A percentile compares a stretch with the other conserved stretches of the same genome.
Conservation (phyloP, 345 rosid genomes). For the Salix koriyanagi region DNA sequence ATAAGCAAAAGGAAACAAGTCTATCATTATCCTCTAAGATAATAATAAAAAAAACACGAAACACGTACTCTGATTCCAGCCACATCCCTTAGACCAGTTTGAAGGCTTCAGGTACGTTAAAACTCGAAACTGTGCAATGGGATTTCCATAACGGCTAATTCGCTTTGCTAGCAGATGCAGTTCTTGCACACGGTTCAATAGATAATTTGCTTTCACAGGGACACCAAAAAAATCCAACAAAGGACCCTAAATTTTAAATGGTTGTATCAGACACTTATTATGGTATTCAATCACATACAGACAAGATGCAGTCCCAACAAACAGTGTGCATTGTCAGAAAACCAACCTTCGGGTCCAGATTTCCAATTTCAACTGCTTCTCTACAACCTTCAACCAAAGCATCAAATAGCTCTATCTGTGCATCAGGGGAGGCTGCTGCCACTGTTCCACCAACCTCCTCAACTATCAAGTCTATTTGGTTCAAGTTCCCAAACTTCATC, state of each 20-base stretch:
- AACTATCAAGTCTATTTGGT: slow-evolving; percentile 63
- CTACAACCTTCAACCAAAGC: slow-evolving; percentile 80
- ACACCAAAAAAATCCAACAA: slow-evolving; percentile 95
- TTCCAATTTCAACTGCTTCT: slow-evolving; percentile 68
- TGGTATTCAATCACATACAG: neutral
- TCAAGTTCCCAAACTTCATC: slow-evolving; percentile 83
- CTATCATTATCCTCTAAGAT: neutral
- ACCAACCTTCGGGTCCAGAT: slow-evolving; percentile 72
- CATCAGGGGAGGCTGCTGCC: slow-evolving; percentile 70
- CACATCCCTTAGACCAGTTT: slow-evolving; percentile 99
- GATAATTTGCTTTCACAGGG: slow-evolving; percentile 85
- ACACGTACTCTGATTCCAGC: slow-evolving; percentile 90
- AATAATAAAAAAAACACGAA: neutral
- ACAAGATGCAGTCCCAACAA: neutral
- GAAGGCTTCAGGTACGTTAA: slow-evolving; percentile 86
- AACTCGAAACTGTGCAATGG: slow-evolving; percentile 83
- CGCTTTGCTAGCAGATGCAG: slow-evolving; percentile 87
- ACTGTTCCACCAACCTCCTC: slow-evolving; percentile 85
- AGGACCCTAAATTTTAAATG: slow-evolving; percentile 57
- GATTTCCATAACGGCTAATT: slow-evolving; percentile 71
- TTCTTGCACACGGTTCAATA: slow-evolving; percentile 74
- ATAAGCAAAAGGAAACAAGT: neutral
- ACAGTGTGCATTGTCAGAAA: neutral
- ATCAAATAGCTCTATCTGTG: slow-evolving; percentile 86
- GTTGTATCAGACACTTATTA: neutral